Evolutionary conservation across 805 yeast species (phyloP), one percentile per base, ranked within the genome.

Genomic region (Lipomyces starkeyi): DNA sequence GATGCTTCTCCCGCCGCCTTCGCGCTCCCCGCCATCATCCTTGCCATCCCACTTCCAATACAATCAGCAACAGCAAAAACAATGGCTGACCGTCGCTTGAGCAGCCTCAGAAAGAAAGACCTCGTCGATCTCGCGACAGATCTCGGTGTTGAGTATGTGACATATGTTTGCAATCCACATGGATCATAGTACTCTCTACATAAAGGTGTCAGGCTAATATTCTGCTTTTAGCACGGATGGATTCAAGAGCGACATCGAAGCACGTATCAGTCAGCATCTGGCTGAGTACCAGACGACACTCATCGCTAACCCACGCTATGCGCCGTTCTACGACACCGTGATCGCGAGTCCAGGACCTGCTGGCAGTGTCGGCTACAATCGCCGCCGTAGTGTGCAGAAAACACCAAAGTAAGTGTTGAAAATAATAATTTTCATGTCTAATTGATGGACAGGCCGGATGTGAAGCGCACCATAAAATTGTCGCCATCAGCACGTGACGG

Each of bases 51-150:
- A 22, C 11, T 7, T 22, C 34, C 56, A 25, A 29, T 6, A 17
- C 8, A n/a, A 11, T 53, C 32, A 29, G 9, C 56, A 53, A 34
- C 43, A 17, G 22, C 37, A 14, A 13, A 13, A 62, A 34, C 27
- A 53, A 66, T 66, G 69, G 27, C 62, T 22, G 54, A 34, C n/a
- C 62, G 43, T 35, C 68, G 69, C n/a, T 75, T 81, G 68, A 75
- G 76, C 65, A 73, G 74, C 59, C 69, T 81, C 75, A 80, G 77
- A 64, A 82, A 82, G 75, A 74, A 76, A 40, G 78, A 78, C 27
- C 77, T 82, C 61, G 76, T 78, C 64, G 76, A 75, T 22, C 72
- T 82, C 59, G 82, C 83, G 25, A 67, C 73, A 17, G 76, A 74
- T 49, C 78, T 82, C 68, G 76, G 76, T 35, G 69, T 82, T 63